Conservation (phyloP, 306 rosid species). For the Quercus bicolor region DNA sequence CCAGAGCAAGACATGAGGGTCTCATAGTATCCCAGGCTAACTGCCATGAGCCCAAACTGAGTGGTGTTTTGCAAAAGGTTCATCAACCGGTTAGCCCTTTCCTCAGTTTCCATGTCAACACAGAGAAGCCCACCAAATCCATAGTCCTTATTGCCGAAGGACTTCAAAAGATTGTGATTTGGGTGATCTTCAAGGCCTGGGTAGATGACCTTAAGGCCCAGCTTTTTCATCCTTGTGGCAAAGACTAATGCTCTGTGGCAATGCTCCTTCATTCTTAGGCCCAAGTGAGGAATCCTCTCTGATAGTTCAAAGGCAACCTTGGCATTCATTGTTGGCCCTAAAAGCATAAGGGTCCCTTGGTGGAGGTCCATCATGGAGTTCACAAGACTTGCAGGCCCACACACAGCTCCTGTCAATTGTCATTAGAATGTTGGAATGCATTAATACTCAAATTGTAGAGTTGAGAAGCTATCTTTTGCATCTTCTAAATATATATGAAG, state of each 20-base stretch:
- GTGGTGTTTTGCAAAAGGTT: constrained; percentile 56
- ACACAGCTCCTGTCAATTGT: constrained; percentile 60
- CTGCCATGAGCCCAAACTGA: constrained; percentile 89
- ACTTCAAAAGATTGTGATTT: constrained; percentile 49
- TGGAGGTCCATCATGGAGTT: constrained; percentile 91
- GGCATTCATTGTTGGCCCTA: constrained; percentile 94
- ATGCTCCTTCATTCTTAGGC: constrained; percentile 78
- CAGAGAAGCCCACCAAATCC: constrained; percentile 84
- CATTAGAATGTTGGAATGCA: no score
- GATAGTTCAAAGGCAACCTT: constrained; percentile 89
- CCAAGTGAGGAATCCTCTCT: constrained; percentile 79
- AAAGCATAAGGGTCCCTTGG: constrained; percentile 83
- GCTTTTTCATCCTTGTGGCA: constrained; percentile 51
- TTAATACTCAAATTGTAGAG: no score
- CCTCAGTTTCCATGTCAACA: constrained; percentile 88
- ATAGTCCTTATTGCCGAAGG: constrained; percentile 56
- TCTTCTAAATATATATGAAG: no score
- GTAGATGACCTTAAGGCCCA: constrained; percentile 71
- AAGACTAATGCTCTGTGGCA: constrained; percentile 53
- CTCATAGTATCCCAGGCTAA: constrained; percentile 85
- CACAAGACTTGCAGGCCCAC: constrained; percentile 71
- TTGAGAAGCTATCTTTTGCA: no score
- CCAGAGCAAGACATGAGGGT: constrained; percentile 95
- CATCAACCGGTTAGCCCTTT: constrained; percentile 74
- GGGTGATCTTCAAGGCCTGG: constrained; percentile 89